Conservation (phyloP, 2,329 filamentous ascomycete genomes). For the Phialophora tarda region DNA sequence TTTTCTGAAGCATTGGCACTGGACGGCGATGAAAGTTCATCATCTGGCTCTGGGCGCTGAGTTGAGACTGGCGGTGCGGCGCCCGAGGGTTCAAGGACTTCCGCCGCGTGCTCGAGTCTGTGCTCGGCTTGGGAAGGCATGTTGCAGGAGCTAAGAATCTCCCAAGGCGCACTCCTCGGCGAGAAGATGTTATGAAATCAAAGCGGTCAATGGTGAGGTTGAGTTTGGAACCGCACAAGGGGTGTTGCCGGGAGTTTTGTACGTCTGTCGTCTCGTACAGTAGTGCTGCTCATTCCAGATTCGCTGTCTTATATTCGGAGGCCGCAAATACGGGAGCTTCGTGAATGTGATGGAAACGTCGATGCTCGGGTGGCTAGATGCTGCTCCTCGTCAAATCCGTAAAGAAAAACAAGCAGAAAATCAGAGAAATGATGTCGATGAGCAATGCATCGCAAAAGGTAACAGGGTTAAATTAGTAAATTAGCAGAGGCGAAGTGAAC, state of each 20-base stretch:
- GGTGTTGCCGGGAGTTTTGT: background rate
- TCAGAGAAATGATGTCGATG: background rate
- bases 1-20: conserved; percentile 22
- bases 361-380: background rate
- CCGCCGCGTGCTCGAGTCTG: background rate
- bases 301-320: background rate
- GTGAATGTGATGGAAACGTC: background rate
- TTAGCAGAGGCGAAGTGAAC: background rate
- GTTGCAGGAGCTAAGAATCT: background rate
- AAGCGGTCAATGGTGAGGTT: background rate
- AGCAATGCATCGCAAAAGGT: background rate
- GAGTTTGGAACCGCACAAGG: background rate
- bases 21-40: conserved; percentile 10
- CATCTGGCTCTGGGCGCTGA: background rate
- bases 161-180: background rate
- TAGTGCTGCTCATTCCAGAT: background rate
- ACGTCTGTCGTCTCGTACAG: background rate
- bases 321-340: background rate
- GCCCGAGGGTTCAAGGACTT: background rate
- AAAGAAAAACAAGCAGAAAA: background rate
- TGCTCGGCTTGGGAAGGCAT: conserved; percentile 7
- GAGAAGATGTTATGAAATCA: background rate
- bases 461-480: background rate
- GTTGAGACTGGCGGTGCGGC: background rate
- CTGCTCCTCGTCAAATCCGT: background rate